A percentile compares a stretch with the other conserved stretches of the same genome.
phyloP scores from a whole-genome alignment of 805 yeast genomes.

The Starmerella stigmatis region DNA sequence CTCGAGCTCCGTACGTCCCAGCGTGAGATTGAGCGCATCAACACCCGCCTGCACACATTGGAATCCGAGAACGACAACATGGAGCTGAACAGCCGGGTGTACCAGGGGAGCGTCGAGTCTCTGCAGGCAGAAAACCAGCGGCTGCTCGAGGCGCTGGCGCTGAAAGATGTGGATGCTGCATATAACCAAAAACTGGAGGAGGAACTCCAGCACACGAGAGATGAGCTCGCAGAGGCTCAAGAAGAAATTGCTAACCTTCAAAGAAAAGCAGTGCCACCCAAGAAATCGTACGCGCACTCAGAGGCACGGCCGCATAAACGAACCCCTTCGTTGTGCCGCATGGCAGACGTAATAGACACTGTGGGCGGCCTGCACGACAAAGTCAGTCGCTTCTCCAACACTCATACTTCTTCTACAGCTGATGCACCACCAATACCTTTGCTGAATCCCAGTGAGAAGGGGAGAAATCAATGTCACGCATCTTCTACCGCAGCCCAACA shows the following conservation, averaged over 20 bases:
- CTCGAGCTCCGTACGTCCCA: not conserved
- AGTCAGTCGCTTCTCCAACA: not conserved
- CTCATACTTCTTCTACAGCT: no score
- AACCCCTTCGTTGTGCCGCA: not conserved
- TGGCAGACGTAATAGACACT: not conserved
- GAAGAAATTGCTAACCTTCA: slow-evolving; percentile 28
- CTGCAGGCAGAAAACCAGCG: slow-evolving; percentile 32
- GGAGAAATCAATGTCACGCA: not conserved
- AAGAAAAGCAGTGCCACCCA: slow-evolving; percentile 8
- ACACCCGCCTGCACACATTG: slow-evolving; percentile 32
- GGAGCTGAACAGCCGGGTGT: slow-evolving; percentile 35
- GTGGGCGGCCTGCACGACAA: slow-evolving; percentile 1
- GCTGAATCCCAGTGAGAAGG: no score
- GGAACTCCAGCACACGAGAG: slow-evolving; percentile 29
- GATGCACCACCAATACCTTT: no score
- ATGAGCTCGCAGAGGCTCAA: slow-evolving; percentile 29
- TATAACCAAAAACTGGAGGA: slow-evolving; percentile 16
- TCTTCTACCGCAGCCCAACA: not conserved
- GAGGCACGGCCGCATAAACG: not conserved
- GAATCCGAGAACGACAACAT: slow-evolving; percentile 38
- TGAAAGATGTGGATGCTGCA: slow-evolving; percentile 34
- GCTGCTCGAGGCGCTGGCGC: slow-evolving; percentile 33
- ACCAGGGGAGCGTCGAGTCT: slow-evolving; percentile 21
- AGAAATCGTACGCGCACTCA: not conserved
- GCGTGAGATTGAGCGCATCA: slow-evolving; percentile 1